A percentile compares a stretch with the other conserved stretches of the same genome.
phyloP scores from a whole-genome alignment of 768 basidiomycete genomes.

The Tubosaeta sp. region DNA sequence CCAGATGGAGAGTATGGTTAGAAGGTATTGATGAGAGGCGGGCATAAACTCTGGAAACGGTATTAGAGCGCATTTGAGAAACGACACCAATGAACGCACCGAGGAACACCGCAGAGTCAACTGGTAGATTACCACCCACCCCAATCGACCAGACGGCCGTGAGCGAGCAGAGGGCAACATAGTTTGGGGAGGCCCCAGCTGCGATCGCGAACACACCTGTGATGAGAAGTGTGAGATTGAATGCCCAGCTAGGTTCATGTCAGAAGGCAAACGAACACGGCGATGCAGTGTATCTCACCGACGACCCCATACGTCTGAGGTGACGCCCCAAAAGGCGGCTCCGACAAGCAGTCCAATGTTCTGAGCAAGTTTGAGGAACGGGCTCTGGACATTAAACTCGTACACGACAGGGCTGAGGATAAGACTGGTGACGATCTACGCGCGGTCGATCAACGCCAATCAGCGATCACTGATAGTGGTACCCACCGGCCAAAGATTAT shows the following conservation, averaged over 20 bases:
- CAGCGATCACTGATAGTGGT: background rate
- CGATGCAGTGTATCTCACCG: slow-evolving; percentile 32
- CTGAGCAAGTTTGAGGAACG: slow-evolving; percentile 64
- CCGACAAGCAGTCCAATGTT: slow-evolving; percentile 70
- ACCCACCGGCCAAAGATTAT: slow-evolving; percentile 70
- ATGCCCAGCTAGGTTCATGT: slow-evolving; percentile 46
- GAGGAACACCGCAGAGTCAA: slow-evolving; percentile 73
- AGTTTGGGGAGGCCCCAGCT: slow-evolving; percentile 57
- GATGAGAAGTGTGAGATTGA: slow-evolving; percentile 68
- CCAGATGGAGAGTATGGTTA: slow-evolving; percentile 74
- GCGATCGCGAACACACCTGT: slow-evolving; percentile 62
- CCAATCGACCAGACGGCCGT: slow-evolving; percentile 60
- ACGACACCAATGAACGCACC: slow-evolving; percentile 36
- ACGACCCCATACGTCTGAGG: slow-evolving; percentile 69
- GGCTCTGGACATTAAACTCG: slow-evolving; percentile 61
- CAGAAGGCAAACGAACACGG: background rate
- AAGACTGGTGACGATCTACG: slow-evolving; percentile 58
- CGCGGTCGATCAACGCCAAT: background rate
- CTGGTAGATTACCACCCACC: slow-evolving; percentile 70
- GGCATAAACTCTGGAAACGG: slow-evolving; percentile 56
- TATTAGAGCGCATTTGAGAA: background rate
- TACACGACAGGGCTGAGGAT: slow-evolving; percentile 59
- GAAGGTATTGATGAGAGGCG: slow-evolving; percentile 66
- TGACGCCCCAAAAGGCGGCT: slow-evolving; percentile 64
- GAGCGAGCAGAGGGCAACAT: slow-evolving; percentile 46